Base-by-base conservation (phyloP, 139 green algal species). In the Micractinium conductrix region DNA sequence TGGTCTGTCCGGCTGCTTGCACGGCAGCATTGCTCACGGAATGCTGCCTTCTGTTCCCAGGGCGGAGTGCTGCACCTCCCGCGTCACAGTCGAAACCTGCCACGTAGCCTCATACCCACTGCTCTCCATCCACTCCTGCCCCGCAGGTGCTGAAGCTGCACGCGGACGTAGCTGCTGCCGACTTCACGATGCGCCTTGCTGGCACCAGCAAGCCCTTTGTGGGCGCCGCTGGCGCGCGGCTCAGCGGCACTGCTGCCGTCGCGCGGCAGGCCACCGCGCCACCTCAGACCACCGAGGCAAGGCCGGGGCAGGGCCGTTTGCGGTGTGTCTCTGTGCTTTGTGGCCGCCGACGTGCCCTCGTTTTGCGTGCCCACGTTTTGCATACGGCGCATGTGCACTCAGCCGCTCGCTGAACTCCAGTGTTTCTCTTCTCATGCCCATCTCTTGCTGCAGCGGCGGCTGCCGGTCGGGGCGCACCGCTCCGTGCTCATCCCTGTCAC, bases 241-340 rank as follows among this genome's bases (percentile, higher is more conserved):
- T 92, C 4, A 84, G 63, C 2, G 93, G 93, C 22, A 73, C 87
- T 33, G 70, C 94, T 7, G 91, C 92, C 38, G 71, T 93, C 0
- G 92, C 88, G 1, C 86, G 92, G 43, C 93, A 96, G 84, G 67
- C 88, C 60, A 90, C 86, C 16, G 90, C 87, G 71, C 81, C 91
- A 21, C 92, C 90, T 0, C 55, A 74, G 42, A 69, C 37, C 19
- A 24, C 50, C 12, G 44, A 71, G 67, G 74, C 43, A n/a, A 21
- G 50, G 33, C n/a, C 42, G 28, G 9, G 8, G 53, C 53, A 28
- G 8, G 4, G 53, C 3, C 53, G 9, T 21, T 16, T 16, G 53
- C 19, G 3, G 8, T 21, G 8, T 63, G 53, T 21, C 9, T 63
- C 19, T 63, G 4, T 19, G 26, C 21, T 19, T 3, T 63, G 55